These are phyloP conservation scores for Pyrenochaeta sp. DNA, from an alignment of 2,329 filamentous ascomycete genomes.

Conservation along the genomic window DNA sequence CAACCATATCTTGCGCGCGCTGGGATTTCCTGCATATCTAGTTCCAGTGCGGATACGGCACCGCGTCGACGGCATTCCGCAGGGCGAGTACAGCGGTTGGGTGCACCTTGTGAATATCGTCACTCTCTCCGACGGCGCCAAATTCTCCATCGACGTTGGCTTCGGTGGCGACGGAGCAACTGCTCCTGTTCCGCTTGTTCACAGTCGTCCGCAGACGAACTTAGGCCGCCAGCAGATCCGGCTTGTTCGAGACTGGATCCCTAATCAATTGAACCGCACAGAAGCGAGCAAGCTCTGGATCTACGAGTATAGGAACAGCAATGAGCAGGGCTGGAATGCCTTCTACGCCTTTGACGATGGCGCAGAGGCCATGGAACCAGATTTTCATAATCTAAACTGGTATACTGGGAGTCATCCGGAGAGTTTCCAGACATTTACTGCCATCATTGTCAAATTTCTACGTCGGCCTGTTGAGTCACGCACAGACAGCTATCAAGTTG, in stretches of 20 bases:
- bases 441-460: slow-evolving; percentile 52
- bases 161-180: slow-evolving; percentile 72
- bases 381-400: slow-evolving; percentile 53
- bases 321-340: slow-evolving; percentile 50
- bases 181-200: slow-evolving; percentile 62
- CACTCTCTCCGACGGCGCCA: slow-evolving; percentile 58
- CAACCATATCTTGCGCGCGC: slow-evolving; percentile 59
- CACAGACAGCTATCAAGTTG: slow-evolving; percentile 39
- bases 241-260: slow-evolving; percentile 60
- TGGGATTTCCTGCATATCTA: slow-evolving; percentile 65
- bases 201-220: slow-evolving; percentile 54
- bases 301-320: slow-evolving; percentile 63
- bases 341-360: slow-evolving; percentile 54
- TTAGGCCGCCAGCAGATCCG: slow-evolving; percentile 66
- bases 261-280: slow-evolving; percentile 51
- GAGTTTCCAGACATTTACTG: slow-evolving; percentile 42
- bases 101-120: slow-evolving; percentile 71
- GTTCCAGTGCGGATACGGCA: slow-evolving; percentile 60
- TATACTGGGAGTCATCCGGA: slow-evolving; percentile 43
- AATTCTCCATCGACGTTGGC: slow-evolving; percentile 67
- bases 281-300: slow-evolving; percentile 64
- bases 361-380: slow-evolving; percentile 49
- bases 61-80: slow-evolving; percentile 38
- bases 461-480: slow-evolving; percentile 12
- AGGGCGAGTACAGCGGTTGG: slow-evolving; percentile 60